A percentile compares a stretch with the other conserved stretches of the same genome.
Evolutionary conservation across 257 asterid genomes (phyloP).

Genomic region (Galeopsis tetrahit): DNA sequence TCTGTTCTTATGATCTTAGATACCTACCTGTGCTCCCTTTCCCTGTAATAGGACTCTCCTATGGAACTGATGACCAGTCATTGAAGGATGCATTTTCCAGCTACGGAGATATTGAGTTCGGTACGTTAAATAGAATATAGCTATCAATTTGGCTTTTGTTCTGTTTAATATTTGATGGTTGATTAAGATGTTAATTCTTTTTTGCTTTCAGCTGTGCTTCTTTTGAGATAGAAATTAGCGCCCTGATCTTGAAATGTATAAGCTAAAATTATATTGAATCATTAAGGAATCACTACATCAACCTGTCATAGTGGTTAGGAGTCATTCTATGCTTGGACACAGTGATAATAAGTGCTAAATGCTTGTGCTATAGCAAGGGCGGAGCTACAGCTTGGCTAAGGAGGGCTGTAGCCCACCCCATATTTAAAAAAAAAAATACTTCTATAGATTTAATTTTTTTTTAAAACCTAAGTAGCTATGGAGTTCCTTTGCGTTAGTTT

Average conservation of each 20-base stretch:
- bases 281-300: neutral
- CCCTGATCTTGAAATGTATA: neutral
- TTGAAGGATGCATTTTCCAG: conserved; percentile 71
- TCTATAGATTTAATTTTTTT: too few species aligned
- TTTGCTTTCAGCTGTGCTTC: neutral
- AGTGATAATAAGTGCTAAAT: neutral
- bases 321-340: neutral
- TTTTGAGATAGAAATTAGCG: neutral
- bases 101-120: conserved; percentile 68
- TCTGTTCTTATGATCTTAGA: neutral
- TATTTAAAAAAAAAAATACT: too few species aligned
- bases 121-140: conserved; percentile 28
- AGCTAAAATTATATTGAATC: neutral
- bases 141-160: neutral
- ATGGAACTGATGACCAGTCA: conserved; percentile 58
- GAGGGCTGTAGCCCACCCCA: too few species aligned
- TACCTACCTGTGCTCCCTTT: neutral
- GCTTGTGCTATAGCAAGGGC: neutral
- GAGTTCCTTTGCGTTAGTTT: too few species aligned
- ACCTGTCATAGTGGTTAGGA: neutral
- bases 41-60: conserved; percentile 66
- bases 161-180: neutral
- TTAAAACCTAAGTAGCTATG: too few species aligned
- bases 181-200: neutral
- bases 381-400: too few species aligned